Evolutionary conservation across 164 flowering plant species (phyloP).

Genomic region (Pachysandra terminalis): DNA sequence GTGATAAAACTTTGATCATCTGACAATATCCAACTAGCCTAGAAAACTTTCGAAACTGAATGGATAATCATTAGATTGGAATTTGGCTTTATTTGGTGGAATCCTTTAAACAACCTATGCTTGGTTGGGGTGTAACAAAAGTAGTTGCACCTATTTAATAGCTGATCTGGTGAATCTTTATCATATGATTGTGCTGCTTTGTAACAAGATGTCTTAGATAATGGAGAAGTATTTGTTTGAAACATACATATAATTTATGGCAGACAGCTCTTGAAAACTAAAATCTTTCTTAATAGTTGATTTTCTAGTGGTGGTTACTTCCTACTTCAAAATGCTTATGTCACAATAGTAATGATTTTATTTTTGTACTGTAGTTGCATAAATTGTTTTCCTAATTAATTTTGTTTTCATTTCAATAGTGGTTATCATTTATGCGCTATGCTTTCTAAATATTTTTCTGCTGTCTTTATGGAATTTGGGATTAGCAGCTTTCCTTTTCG

Average conservation of each 20-base stretch:
- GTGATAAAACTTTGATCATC: too few species aligned
- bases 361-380: background rate
- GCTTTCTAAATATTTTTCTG: background rate
- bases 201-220: background rate
- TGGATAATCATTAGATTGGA: background rate
- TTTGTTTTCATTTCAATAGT: too few species aligned
- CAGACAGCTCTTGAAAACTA: too few species aligned
- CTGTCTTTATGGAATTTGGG: background rate
- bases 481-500: background rate
- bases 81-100: background rate
- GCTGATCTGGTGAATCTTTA: background rate
- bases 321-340: background rate
- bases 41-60: background rate
- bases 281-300: background rate
- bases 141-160: background rate
- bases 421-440: background rate
- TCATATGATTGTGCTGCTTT: background rate
- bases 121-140: background rate
- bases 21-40: background rate
- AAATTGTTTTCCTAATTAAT: background rate
- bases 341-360: background rate
- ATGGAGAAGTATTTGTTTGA: background rate
- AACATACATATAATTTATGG: too few species aligned
- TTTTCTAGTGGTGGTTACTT: background rate
- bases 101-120: background rate